Conservation (phyloP, 2,329 filamentous ascomycete genomes). For the Paraconiothyrium sp. region DNA sequence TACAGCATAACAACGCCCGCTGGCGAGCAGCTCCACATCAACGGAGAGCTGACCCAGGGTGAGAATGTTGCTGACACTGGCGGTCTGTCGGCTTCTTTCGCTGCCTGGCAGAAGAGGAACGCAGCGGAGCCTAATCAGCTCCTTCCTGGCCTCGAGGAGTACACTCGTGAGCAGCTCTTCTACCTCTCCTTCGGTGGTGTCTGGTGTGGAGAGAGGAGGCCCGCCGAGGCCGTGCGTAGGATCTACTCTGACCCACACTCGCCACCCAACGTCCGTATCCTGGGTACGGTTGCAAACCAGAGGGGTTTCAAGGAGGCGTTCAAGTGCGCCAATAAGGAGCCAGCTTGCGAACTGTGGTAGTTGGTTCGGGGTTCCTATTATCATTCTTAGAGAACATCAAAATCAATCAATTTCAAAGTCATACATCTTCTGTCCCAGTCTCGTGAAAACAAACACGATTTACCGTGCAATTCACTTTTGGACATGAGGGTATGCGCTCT, state of each 20-base stretch:
- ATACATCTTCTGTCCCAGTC: no score
- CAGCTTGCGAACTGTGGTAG: slow-evolving; percentile 74
- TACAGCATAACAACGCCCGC: slow-evolving; percentile 66
- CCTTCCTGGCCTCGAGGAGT: slow-evolving; percentile 67
- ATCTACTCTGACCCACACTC: slow-evolving; percentile 71
- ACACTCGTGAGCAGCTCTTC: slow-evolving; percentile 73
- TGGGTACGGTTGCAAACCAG: slow-evolving; percentile 71
- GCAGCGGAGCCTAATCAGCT: slow-evolving; percentile 54
- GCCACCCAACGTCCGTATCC: slow-evolving; percentile 65
- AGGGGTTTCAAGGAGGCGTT: slow-evolving; percentile 72
- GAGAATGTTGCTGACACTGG: slow-evolving; percentile 77
- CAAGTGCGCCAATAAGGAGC: slow-evolving; percentile 68
- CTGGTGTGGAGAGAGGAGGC: slow-evolving; percentile 67
- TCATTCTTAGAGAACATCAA: neutral
- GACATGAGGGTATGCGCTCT: no score
- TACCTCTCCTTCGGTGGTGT: slow-evolving; percentile 69
- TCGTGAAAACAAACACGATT: no score
- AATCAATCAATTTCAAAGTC: neutral
- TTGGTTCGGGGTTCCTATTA: neutral
- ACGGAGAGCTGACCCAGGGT: slow-evolving; percentile 68
- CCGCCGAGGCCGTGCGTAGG: slow-evolving; percentile 63
- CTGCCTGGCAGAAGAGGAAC: slow-evolving; percentile 69
- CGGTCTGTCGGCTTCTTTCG: slow-evolving; percentile 67
- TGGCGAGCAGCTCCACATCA: slow-evolving; percentile 65
- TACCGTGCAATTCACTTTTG: no score